phyloP scores from a whole-genome alignment of 1,139 yeast species.

The Insectozyma bohioensis region DNA sequence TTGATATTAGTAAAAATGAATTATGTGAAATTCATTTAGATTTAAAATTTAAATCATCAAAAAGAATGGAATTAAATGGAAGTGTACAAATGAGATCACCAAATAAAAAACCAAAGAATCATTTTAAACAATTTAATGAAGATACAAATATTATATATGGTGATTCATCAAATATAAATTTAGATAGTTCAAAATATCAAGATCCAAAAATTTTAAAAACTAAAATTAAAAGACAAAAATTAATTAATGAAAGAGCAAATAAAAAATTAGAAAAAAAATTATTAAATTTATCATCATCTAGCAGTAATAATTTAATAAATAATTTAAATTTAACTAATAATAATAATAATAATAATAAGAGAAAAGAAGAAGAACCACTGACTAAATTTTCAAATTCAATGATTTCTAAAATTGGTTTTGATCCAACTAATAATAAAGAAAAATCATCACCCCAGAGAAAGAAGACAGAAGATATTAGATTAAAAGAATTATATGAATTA shows the following conservation, averaged over 20 bases:
- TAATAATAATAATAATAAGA: not conserved
- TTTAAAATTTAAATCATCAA: slow-evolving; percentile 49
- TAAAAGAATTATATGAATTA: slow-evolving; percentile 25
- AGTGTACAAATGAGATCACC: slow-evolving; percentile 48
- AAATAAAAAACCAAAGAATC: slow-evolving; percentile 23
- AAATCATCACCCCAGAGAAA: slow-evolving; percentile 15
- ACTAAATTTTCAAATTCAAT: slow-evolving; percentile 31
- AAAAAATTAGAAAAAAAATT: slow-evolving; percentile 32
- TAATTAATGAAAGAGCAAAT: slow-evolving; percentile 34
- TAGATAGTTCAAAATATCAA: slow-evolving; percentile 31
- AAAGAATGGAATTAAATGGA: slow-evolving; percentile 75
- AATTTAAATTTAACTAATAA: slow-evolving; percentile 7
- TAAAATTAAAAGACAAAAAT: slow-evolving; percentile 31
- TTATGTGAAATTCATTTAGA: slow-evolving; percentile 77
- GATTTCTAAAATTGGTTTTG: slow-evolving; percentile 48
- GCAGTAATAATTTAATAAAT: slow-evolving; percentile 10
- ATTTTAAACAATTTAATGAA: slow-evolving; percentile 25
- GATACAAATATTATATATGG: slow-evolving; percentile 19
- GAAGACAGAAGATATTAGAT: slow-evolving; percentile 15
- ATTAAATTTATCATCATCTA: slow-evolving; percentile 16
- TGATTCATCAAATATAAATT: slow-evolving; percentile 3
- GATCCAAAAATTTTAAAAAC: slow-evolving; percentile 47
- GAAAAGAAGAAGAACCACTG: not conserved
- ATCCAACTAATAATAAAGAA: slow-evolving; percentile 40
- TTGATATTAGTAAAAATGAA: slow-evolving; percentile 51